Base-by-base conservation (phyloP, 2,329 filamentous ascomycete genomes). In the Aspergillus unguis region DNA sequence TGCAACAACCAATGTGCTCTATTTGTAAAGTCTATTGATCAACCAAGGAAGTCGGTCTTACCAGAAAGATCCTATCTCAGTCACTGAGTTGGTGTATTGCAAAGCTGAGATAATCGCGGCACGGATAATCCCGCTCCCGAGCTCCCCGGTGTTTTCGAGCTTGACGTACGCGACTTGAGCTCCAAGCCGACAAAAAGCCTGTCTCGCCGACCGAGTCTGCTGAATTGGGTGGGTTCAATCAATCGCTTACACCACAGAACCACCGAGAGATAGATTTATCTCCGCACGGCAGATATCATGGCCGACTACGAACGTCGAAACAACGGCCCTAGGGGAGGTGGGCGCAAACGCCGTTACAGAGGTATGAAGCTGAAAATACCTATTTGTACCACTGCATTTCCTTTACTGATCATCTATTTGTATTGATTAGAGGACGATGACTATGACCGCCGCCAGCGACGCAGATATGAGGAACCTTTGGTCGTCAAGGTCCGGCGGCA, bases 331-430 rank as follows among this genome's bases (percentile, higher is more conserved):
- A 77, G 68, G 54, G 66, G 67, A 62, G 70, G 69, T 63, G 70
- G 69, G 60, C 85, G 87, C 70, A 95, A 95, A 75, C 81, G 87
- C 65, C 83, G 90, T 68, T 87, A 85, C 67, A 81, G 88, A 88
- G 90, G 90, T 92, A 44, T 46, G 6, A 40, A 48, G 9, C 38
- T 28, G 28, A 35, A 31, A 27, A 41, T 17, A 17, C 17, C 17
- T 17, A 17, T 17, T 17, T 17, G 17, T 17, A 17, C 17, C 17
- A 17, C 17, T 17, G 17, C 17, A 17, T 17, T 17, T 17, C 17
- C 17, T 17, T 17, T 17, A 17, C 17, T 17, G 17, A 17, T 17
- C 17, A 17, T 46, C 23, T 7, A 11, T 28, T 31, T 33, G 17
- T 23, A 23, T 9, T 46, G 4, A 28, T 32, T 58, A 83, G 88